These are phyloP conservation scores for Centaurea solstitialis DNA, from an alignment of 129 eudicot genomes.

Conservation along the genomic window DNA sequence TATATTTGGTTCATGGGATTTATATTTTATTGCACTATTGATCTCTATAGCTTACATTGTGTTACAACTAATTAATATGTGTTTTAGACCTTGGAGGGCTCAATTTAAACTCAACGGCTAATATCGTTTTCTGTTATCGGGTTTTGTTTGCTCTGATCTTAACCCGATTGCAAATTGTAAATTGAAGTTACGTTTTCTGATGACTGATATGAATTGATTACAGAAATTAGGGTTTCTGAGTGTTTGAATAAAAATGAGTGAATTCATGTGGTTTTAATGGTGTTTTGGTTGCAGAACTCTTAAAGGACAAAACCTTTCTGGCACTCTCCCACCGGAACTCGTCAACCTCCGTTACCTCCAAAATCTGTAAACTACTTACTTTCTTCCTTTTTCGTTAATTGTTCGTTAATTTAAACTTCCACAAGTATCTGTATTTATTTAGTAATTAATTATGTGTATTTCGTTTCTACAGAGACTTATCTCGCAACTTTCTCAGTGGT, in stretches of 20 bases:
- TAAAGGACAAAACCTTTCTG: slow-evolving; percentile 62
- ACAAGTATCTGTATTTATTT: too few species aligned
- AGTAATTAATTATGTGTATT: neutral
- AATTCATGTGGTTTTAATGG: neutral
- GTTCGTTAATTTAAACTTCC: neutral
- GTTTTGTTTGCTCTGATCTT: neutral
- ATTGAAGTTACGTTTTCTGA: too few species aligned
- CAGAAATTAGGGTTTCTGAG: neutral
- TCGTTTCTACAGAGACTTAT: slow-evolving; percentile 49
- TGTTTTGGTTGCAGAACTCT: slow-evolving; percentile 42
- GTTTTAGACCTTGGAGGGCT: too few species aligned
- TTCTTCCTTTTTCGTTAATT: neutral
- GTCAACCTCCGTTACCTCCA: slow-evolving; percentile 48
- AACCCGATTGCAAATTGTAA: neutral
- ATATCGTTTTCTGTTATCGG: neutral
- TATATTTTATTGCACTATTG: too few species aligned
- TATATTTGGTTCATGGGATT: too few species aligned
- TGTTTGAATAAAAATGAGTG: too few species aligned
- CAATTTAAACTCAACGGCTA: too few species aligned
- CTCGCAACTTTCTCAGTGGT: slow-evolving; percentile 66
- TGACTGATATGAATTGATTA: neutral
- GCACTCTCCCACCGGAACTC: slow-evolving; percentile 63
- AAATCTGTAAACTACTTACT: slow-evolving; percentile 35
- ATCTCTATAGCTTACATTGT: too few species aligned
- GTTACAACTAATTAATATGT: too few species aligned